These are phyloP conservation scores for Fusarium robinianum DNA, from an alignment of 2,329 filamentous ascomycete genomes.

Conservation along the genomic window DNA sequence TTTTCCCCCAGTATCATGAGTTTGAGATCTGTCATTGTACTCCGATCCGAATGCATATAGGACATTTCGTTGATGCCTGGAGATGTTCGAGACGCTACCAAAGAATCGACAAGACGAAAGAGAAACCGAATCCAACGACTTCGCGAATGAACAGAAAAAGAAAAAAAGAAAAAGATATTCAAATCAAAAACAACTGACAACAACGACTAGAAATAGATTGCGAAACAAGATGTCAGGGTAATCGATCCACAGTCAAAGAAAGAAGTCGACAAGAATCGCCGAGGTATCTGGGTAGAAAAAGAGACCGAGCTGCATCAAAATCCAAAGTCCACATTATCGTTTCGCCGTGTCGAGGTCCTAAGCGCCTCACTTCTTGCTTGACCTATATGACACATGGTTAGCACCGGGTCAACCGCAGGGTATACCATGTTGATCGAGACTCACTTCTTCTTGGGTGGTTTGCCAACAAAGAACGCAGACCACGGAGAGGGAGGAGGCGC, in stretches of 20 bases:
- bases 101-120: conserved; percentile 21
- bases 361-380: conserved; percentile 32
- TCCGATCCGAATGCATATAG: conserved; percentile 39
- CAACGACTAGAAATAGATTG: no score
- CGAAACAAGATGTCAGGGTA: conserved; percentile 7
- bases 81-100: conserved; percentile 33
- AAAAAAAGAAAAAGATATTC: conserved; percentile 16
- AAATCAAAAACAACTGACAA: conserved; percentile 12
- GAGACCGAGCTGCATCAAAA: conserved; percentile 22
- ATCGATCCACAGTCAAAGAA: conserved; percentile 28
- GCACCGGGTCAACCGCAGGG: not conserved
- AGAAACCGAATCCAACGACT: conserved; percentile 21
- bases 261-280: conserved; percentile 28
- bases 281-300: conserved; percentile 37
- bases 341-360: conserved; percentile 13
- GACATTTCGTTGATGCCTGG: conserved; percentile 32
- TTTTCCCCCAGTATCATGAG: conserved; percentile 25
- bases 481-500: conserved; percentile 21
- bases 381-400: conserved; percentile 17
- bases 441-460: conserved; percentile 41
- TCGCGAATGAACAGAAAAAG: conserved; percentile 21
- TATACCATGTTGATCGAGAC: conserved; percentile 7
- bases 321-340: conserved; percentile 29
- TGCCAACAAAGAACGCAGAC: conserved; percentile 37
- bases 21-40: conserved; percentile 35